A percentile compares a stretch with the other conserved stretches of the same genome.
Conservation (phyloP, 129 eudicot genomes). For the Glebionis coronaria region DNA sequence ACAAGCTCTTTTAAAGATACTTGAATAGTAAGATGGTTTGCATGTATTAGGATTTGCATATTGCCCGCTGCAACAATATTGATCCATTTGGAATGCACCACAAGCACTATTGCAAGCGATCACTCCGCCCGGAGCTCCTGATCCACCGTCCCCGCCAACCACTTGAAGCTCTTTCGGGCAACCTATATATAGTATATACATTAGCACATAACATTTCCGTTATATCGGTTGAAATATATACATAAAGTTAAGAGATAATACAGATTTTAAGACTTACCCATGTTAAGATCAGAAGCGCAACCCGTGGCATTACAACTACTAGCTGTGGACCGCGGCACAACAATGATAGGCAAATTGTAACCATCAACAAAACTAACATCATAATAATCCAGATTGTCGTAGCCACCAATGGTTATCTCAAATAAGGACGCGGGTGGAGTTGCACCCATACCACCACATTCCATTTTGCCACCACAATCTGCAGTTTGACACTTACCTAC, state of each 20-base stretch:
- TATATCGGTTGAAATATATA: neutral
- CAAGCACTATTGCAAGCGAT: slow-evolving; percentile 94
- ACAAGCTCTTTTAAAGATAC: slow-evolving; percentile 80
- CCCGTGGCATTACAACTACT: slow-evolving; percentile 79
- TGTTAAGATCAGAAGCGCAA: slow-evolving; percentile 69
- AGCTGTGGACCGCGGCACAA: slow-evolving; percentile 47
- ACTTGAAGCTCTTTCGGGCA: slow-evolving; percentile 98
- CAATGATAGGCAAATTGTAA: slow-evolving; percentile 79
- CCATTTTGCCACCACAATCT: slow-evolving; percentile 83
- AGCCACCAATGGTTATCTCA: slow-evolving; percentile 78
- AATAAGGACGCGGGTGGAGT: slow-evolving; percentile 90
- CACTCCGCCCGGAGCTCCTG: slow-evolving; percentile 42
- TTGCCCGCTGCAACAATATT: slow-evolving; percentile 94
- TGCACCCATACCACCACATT: slow-evolving; percentile 78
- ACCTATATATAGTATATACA: slow-evolving; percentile 34
- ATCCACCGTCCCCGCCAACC: slow-evolving; percentile 40
- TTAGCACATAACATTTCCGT: neutral
- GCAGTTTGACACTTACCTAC: slow-evolving; percentile 79
- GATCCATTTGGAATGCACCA: slow-evolving; percentile 74
- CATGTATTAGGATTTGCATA: slow-evolving; percentile 84
- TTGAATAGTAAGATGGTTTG: slow-evolving; percentile 68
- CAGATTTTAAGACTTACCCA: slow-evolving; percentile 39
- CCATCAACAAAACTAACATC: slow-evolving; percentile 93
- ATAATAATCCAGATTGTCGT: slow-evolving; percentile 62
- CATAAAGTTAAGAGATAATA: neutral